Base-by-base conservation (phyloP, 768 basidiomycete species). In the Mycena epipterygia region DNA sequence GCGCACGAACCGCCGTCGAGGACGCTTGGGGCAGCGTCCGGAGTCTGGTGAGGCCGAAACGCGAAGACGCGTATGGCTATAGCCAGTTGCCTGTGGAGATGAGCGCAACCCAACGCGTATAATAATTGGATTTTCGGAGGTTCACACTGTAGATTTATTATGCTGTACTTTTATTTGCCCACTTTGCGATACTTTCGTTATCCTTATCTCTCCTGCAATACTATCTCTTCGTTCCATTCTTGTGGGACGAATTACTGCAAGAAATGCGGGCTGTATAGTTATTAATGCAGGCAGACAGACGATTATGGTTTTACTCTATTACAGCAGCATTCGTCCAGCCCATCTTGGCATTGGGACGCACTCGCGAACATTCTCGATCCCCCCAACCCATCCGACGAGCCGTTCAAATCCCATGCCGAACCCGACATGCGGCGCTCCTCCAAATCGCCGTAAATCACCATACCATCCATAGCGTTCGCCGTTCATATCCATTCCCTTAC, bases 401-500 rank as follows among this genome's bases (percentile, higher is more conserved):
- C 98, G 84, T 80, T 99, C 98, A 76, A 97, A 98, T 2, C 98
- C 98, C 84, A 99, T 86, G 7, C 98, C 98, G 81, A 96, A 99
- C 19, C 98, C 98, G 19, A 94, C 96, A 80, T 98, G 97, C 3
- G 95, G 94, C 23, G 94, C 92, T 21, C 92, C 92, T 13, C 98
- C 98, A 75, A 88, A 97, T 75, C 86, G 86, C 68, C 97, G 85
- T 73, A 98, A 78, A 74, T 98, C 96, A 58, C 91, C 70, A 80
- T 99, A 99, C 94, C 93, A 95, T 49, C 80, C 78, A 70, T 85
- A 87, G 25, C 77, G 80, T 14, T 76, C 77, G 55, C 79, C 78
- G 55, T 86, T 81, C 73, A 90, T 78, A 44, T 76, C 42, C 73
- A 81, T 66, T 25, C 79, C 78, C n/a, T 76, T 77, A 33, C 78